Conservation (phyloP, 208 protist genomes). For the Strigomonas galati region DNA sequence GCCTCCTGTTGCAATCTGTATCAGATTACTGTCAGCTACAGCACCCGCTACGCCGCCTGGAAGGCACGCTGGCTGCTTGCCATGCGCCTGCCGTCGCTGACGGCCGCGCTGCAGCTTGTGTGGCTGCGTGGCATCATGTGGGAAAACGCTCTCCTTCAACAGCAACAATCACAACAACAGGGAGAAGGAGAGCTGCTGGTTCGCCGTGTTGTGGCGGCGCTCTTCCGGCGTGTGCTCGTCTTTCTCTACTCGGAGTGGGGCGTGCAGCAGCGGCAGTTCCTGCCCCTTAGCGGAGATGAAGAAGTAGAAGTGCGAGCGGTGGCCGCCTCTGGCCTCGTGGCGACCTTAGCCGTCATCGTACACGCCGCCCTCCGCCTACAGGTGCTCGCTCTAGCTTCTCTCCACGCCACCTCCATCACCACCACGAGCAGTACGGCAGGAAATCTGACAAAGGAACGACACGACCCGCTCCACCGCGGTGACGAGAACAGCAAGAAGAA, state of each 20-base stretch:
- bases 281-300: conserved; percentile 35
- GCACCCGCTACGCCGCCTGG: conserved; percentile 47
- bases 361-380: conserved; percentile 29
- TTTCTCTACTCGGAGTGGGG: not conserved
- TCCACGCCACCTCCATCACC: too few species aligned
- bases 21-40: conserved; percentile 36
- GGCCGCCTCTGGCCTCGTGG: conserved; percentile 30
- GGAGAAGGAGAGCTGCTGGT: not conserved
- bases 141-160: not conserved
- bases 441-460: too few species aligned
- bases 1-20: conserved; percentile 34
- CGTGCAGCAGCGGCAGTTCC: conserved; percentile 17
- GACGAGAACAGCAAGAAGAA: too few species aligned
- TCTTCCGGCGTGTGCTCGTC: not conserved
- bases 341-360: conserved; percentile 26
- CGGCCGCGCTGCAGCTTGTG: conserved; percentile 31
- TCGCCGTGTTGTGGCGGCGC: conserved; percentile 7
- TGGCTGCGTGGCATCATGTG: conserved; percentile 31
- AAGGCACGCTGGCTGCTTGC: conserved; percentile 62
- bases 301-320: conserved; percentile 66
- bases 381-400: not conserved
- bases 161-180: not conserved
- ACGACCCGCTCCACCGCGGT: too few species aligned
- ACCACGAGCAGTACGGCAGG: too few species aligned
- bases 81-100: conserved; percentile 43